These are phyloP conservation scores for Wickerhamomyces pijperi DNA, from an alignment of 805 yeast species.

Conservation along the genomic window DNA sequence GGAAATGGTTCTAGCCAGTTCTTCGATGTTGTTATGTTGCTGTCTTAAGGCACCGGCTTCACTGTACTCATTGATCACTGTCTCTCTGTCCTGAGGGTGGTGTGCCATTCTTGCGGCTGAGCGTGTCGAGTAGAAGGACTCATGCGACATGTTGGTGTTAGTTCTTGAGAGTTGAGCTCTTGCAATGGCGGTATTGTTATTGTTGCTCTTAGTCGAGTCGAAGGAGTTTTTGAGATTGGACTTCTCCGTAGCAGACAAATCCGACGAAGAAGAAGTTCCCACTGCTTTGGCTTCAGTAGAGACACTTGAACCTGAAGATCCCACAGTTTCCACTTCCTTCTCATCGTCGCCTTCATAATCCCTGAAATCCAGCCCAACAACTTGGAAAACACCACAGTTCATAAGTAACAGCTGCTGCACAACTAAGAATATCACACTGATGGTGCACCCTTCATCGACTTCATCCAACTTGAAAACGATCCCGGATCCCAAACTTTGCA, in stretches of 20 bases:
- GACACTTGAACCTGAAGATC: not conserved
- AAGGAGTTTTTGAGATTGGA: too few species aligned
- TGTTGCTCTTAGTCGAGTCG: too few species aligned
- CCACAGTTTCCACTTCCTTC: not conserved
- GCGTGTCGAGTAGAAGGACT: slow-evolving; percentile 13
- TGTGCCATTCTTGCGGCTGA: slow-evolving; percentile 3
- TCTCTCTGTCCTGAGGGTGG: slow-evolving; percentile 9
- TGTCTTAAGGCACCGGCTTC: slow-evolving; percentile 15
- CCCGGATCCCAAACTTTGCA: slow-evolving; percentile 34
- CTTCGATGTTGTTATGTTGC: slow-evolving; percentile 5
- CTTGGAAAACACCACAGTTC: slow-evolving; percentile 52
- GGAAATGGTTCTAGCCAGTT: slow-evolving; percentile 11
- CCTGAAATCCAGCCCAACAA: slow-evolving; percentile 66
- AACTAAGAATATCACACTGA: not conserved
- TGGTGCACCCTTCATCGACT: slow-evolving; percentile 38
- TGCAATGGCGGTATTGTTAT: not conserved
- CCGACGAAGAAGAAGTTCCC: too few species aligned
- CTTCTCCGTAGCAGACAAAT: too few species aligned
- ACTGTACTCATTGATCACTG: slow-evolving; percentile 14
- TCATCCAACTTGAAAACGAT: slow-evolving; percentile 26
- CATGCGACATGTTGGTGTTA: slow-evolving; percentile 1
- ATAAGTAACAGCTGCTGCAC: not conserved
- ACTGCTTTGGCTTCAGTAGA: too few species aligned
- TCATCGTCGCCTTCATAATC: slow-evolving; percentile 1
- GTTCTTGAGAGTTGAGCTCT: not conserved